Conservation (phyloP, 805 yeast species). For the Lipomyces japonicus region DNA sequence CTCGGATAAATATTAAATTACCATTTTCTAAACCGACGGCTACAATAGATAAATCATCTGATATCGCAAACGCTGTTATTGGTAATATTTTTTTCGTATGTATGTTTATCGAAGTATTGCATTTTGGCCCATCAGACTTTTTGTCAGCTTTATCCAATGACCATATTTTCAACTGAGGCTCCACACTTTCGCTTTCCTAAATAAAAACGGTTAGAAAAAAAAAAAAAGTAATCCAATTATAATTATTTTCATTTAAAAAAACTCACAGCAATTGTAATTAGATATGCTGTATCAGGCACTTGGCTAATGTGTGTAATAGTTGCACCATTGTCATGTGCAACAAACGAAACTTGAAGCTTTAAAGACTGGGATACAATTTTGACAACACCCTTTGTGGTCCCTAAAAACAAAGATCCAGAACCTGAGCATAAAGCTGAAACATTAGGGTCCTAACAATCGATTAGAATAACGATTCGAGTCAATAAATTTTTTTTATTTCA, state of each 20-base stretch:
- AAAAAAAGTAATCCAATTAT: neutral
- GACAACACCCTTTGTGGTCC: slow-evolving; percentile 51
- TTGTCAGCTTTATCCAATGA: slow-evolving; percentile 47
- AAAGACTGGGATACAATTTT: slow-evolving; percentile 55
- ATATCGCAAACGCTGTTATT: slow-evolving; percentile 55
- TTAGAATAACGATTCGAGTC: neutral
- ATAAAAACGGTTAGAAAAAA: neutral
- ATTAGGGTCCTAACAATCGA: slow-evolving; percentile 50
- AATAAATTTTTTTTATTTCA: neutral
- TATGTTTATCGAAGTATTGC: slow-evolving; percentile 59
- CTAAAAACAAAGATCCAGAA: slow-evolving; percentile 54
- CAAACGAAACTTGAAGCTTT: slow-evolving; percentile 48
- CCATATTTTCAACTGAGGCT: slow-evolving; percentile 76
- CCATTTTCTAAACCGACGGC: slow-evolving; percentile 86
- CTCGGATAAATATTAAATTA: slow-evolving; percentile 71
- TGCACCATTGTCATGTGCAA: slow-evolving; percentile 64
- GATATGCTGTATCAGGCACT: slow-evolving; percentile 47
- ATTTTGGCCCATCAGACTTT: slow-evolving; percentile 41
- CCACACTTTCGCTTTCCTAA: slow-evolving; percentile 51
- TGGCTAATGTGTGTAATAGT: slow-evolving; percentile 56
- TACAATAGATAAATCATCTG: slow-evolving; percentile 55
- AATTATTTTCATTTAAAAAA: neutral
- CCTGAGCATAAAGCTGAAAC: slow-evolving; percentile 62
- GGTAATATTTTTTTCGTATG: slow-evolving; percentile 74
- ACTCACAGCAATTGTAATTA: slow-evolving; percentile 57